phyloP scores from a whole-genome alignment of 2,329 filamentous ascomycete species.

The Alternaria alternata region DNA sequence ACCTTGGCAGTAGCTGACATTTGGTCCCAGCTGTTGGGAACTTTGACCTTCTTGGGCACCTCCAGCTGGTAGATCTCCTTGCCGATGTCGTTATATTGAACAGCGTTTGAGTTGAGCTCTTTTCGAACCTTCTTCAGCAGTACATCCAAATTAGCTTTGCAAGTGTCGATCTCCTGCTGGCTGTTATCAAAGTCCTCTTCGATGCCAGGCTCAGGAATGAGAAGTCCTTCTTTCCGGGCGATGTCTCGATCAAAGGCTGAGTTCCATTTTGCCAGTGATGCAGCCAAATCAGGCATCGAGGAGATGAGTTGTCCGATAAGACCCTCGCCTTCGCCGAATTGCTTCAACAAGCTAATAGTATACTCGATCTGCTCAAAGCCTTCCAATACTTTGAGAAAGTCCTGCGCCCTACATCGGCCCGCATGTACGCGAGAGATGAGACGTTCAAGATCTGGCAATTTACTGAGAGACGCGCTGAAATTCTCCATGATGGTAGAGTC shows the following conservation, averaged over 20 bases:
- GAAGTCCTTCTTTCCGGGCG: constrained; percentile 78
- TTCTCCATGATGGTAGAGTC: constrained; percentile 82
- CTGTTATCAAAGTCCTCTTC: constrained; percentile 93
- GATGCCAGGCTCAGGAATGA: constrained; percentile 86
- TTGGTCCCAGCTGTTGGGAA: constrained; percentile 90
- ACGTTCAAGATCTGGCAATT: constrained; percentile 92
- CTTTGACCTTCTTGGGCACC: constrained; percentile 82
- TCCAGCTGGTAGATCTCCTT: constrained; percentile 98
- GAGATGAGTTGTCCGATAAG: constrained; percentile 84
- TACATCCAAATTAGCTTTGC: constrained; percentile 75
- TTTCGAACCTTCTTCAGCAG: constrained; percentile 76
- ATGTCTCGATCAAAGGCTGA: constrained; percentile 86
- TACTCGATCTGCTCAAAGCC: constrained; percentile 98
- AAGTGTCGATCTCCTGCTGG: constrained; percentile 75
- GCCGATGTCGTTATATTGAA: constrained; percentile 73
- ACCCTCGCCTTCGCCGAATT: constrained; percentile 78
- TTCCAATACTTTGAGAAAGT: constrained; percentile 92
- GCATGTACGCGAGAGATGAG: constrained; percentile 95
- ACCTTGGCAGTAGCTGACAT: constrained; percentile 93
- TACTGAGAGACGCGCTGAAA: constrained; percentile 86
- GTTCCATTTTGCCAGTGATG: constrained; percentile 83
- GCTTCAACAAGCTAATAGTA: constrained; percentile 80
- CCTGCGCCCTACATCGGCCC: constrained; percentile 84
- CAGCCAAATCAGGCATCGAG: constrained; percentile 83
- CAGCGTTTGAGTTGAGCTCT: constrained; percentile 74